Evolutionary conservation across 2,329 filamentous ascomycete genomes (phyloP).

Genomic region (Xylaria digitata): DNA sequence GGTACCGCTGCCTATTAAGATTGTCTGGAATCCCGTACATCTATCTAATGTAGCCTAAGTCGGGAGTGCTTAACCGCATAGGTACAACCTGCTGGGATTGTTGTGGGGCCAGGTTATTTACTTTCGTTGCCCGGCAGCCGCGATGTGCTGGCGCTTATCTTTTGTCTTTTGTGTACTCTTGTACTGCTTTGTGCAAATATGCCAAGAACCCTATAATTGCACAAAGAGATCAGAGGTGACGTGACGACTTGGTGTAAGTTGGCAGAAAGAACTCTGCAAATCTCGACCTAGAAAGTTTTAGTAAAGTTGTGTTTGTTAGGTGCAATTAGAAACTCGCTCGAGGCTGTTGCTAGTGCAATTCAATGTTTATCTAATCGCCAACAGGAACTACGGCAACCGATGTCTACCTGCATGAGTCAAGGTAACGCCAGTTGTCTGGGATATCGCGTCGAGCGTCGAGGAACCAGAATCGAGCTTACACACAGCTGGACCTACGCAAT

Average conservation of each 20-base stretch:
- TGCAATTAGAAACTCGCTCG: not conserved
- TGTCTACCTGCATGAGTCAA: conserved; percentile 2
- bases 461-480: not conserved
- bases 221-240: conserved; percentile 1
- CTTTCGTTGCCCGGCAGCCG: conserved; percentile 39
- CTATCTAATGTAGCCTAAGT: conserved; percentile 16
- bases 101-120: conserved; percentile 43
- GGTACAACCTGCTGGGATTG: conserved; percentile 21
- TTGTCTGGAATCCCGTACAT: conserved; percentile 44
- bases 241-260: not conserved
- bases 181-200: conserved; percentile 1
- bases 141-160: conserved; percentile 21
- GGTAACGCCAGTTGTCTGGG: not conserved
- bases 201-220: conserved; percentile 28
- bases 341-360: conserved; percentile 1
- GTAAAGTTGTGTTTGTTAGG: not conserved
- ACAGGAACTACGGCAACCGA: conserved; percentile 10
- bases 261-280: not conserved
- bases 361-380: conserved; percentile 6
- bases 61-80: not conserved
- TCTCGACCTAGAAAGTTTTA: not conserved
- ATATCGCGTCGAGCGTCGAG: not conserved
- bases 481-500: too few relatives aligned
- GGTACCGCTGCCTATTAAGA: conserved; percentile 42
- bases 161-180: not conserved